phyloP scores from a whole-genome alignment of 2,329 filamentous ascomycete genomes.

The Colletotrichum sp. region DNA sequence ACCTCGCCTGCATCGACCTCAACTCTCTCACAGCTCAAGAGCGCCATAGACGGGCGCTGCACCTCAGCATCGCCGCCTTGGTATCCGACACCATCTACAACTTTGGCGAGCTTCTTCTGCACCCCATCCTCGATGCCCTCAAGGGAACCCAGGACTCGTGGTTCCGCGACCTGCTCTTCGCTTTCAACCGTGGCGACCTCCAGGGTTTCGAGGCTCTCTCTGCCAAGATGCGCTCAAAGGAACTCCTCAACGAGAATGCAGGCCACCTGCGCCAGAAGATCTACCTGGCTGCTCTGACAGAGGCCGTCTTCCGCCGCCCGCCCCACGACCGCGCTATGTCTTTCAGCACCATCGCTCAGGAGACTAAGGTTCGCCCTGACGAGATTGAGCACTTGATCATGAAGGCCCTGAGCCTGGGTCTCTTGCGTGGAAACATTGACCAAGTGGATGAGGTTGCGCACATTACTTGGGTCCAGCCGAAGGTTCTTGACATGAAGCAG shows the following conservation, averaged over 20 bases:
- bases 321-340: constrained; percentile 96
- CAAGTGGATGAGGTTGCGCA: constrained; percentile 93
- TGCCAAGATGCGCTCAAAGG: constrained; percentile 80
- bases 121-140: constrained; percentile 91
- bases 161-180: constrained; percentile 94
- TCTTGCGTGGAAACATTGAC: constrained; percentile 91
- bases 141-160: constrained; percentile 76
- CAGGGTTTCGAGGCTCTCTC: constrained; percentile 84
- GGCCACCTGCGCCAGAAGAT: constrained; percentile 96
- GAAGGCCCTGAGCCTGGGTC: constrained; percentile 95
- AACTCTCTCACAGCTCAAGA: constrained; percentile 75
- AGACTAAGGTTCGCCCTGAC: constrained; percentile 88
- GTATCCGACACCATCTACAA: constrained; percentile 98
- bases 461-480: constrained; percentile 99
- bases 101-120: constrained; percentile 97
- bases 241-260: constrained; percentile 79
- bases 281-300: constrained; percentile 92
- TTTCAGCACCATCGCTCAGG: constrained; percentile 84
- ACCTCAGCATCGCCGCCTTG: constrained; percentile 89
- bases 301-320: constrained; percentile 93
- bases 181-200: constrained; percentile 95
- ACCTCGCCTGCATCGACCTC: constrained; percentile 93
- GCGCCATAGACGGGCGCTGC: constrained; percentile 84
- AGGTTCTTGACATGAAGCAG: constrained; percentile 94
- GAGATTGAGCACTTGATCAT: constrained; percentile 99